These are phyloP conservation scores for Geopyxis carbonaria DNA, from an alignment of 495 filamentous ascomycete genomes.

Conservation along the genomic window DNA sequence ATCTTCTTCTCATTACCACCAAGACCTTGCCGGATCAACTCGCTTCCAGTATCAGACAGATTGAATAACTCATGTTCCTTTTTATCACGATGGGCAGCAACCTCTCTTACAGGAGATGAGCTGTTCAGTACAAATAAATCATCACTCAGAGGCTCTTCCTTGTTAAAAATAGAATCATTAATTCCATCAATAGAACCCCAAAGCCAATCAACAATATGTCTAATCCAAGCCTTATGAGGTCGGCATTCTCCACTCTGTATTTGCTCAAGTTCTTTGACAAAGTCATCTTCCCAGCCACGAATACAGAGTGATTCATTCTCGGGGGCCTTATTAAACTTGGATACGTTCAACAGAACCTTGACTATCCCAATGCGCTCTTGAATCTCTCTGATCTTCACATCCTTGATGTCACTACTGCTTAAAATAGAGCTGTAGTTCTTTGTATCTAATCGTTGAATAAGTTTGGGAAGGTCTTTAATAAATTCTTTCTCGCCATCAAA, in stretches of 20 bases:
- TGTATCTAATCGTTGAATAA: too few species aligned
- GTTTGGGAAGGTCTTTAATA: too few species aligned
- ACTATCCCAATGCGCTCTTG: constrained; percentile 3
- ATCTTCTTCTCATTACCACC: constrained; percentile 7
- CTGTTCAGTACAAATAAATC: constrained; percentile 5
- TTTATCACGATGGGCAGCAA: constrained; percentile 5
- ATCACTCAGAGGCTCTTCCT: background rate
- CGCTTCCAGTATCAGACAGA: constrained; percentile 3
- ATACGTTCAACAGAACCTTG: constrained; percentile 1
- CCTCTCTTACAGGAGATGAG: background rate
- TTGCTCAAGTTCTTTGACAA: constrained; percentile 2
- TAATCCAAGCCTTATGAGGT: constrained; percentile 4
- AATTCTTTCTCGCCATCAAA: too few species aligned
- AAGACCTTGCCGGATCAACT: constrained; percentile 3
- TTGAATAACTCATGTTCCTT: constrained; percentile 8
- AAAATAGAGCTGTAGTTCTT: too few species aligned
- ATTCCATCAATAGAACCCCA: constrained; percentile 1
- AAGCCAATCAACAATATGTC: constrained; percentile 4
- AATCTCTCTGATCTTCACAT: constrained; percentile 5
- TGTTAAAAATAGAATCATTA: background rate
- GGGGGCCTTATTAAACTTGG: background rate
- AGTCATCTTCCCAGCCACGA: constrained; percentile 3
- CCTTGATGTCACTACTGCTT: too few species aligned
- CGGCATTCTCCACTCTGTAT: constrained; percentile 2
- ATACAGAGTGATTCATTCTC: constrained; percentile 5